These are phyloP conservation scores for Yamadazyma sp. DNA, from an alignment of 805 yeast species.

Conservation along the genomic window DNA sequence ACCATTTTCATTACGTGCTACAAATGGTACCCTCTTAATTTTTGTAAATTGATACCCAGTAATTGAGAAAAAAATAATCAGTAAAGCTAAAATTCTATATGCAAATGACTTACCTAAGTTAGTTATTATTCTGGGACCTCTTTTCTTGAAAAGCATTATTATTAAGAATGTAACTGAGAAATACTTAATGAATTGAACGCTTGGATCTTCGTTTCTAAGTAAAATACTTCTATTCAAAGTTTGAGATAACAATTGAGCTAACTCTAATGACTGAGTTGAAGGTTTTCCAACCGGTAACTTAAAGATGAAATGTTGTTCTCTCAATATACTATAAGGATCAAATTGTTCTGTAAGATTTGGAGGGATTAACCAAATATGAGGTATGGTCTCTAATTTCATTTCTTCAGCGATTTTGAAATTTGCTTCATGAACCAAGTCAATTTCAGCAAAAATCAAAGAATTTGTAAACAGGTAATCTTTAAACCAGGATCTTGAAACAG, in stretches of 20 bases:
- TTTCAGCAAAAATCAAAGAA: constrained; percentile 44
- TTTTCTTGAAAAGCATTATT: constrained; percentile 49
- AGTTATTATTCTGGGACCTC: constrained; percentile 28
- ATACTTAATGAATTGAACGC: constrained; percentile 40
- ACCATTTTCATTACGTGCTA: constrained; percentile 51
- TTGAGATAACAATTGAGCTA: constrained; percentile 53
- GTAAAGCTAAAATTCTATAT: constrained; percentile 29
- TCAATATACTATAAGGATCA: constrained; percentile 19
- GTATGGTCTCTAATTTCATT: constrained; percentile 49
- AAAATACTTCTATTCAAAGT: constrained; percentile 42
- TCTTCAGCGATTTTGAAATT: constrained; percentile 41
- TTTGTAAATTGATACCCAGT: constrained; percentile 66
- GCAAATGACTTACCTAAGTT: constrained; percentile 13
- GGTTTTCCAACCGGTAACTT: constrained; percentile 33
- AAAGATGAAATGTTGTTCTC: constrained; percentile 31
- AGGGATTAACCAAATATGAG: constrained; percentile 68
- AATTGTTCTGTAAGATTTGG: constrained; percentile 31
- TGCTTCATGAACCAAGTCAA: constrained; percentile 45
- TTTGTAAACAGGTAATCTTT: constrained; percentile 40
- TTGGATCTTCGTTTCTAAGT: constrained; percentile 40
- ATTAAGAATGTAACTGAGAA: constrained; percentile 43
- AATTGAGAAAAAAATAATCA: constrained; percentile 42
- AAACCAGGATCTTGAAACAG: constrained; percentile 39
- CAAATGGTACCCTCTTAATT: constrained; percentile 59
- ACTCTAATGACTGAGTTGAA: constrained; percentile 40